Percentiles rank a stretch among this genome's conserved stretches.
phyloP scores from a whole-genome alignment of 2,329 filamentous ascomycete species.

The Talaromyces pinophilus region DNA sequence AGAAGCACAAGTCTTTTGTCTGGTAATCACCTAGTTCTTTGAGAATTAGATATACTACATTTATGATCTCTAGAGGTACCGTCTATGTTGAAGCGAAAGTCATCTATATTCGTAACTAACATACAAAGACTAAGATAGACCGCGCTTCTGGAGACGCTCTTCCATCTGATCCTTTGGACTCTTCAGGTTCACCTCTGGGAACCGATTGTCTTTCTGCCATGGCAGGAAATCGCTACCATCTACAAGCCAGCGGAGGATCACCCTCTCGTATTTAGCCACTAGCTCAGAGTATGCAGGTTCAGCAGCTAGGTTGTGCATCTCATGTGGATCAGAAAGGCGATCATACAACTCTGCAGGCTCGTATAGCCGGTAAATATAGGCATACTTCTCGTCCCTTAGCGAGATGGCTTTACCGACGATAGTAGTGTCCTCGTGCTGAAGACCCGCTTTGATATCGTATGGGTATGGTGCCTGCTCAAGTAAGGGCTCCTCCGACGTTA shows the following conservation, averaged over 20 bases:
- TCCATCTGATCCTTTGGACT: slow-evolving; percentile 27
- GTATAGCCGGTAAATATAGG: slow-evolving; percentile 50
- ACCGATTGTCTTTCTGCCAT: slow-evolving; percentile 39
- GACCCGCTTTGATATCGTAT: slow-evolving; percentile 50
- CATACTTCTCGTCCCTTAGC: slow-evolving; percentile 34
- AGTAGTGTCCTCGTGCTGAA: slow-evolving; percentile 50
- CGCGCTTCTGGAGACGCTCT: not conserved
- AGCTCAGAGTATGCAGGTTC: not conserved
- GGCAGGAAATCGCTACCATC: slow-evolving; percentile 41
- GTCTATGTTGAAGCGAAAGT: not conserved
- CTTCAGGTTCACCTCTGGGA: slow-evolving; percentile 39
- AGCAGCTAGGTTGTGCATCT: slow-evolving; percentile 29
- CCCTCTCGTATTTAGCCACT: slow-evolving; percentile 31
- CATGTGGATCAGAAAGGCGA: slow-evolving; percentile 40
- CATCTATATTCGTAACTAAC: not conserved
- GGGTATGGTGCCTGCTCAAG: slow-evolving; percentile 48
- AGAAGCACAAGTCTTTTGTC: not conserved
- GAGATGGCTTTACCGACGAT: slow-evolving; percentile 48
- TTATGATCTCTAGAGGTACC: no score
- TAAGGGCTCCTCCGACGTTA: slow-evolving; percentile 49
- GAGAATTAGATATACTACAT: no score
- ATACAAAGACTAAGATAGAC: not conserved
- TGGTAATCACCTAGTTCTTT: not conserved
- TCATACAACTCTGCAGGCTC: slow-evolving; percentile 50
- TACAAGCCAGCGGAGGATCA: slow-evolving; percentile 44